These are phyloP conservation scores for Chimonanthus salicifolius DNA, from an alignment of 164 flowering plant genomes.

Conservation along the genomic window DNA sequence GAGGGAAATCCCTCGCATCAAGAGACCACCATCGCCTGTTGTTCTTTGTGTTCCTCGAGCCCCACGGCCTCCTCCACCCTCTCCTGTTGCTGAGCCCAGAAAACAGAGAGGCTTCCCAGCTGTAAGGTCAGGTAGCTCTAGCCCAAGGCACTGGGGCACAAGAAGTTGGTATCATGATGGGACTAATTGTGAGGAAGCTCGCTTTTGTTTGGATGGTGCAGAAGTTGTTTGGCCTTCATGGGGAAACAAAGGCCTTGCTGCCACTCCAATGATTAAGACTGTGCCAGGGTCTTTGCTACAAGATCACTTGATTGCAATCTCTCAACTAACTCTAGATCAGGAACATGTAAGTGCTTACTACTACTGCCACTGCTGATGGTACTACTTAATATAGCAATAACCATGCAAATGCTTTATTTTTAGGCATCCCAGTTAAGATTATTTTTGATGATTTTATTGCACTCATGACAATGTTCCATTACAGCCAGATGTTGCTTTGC, in stretches of 20 bases:
- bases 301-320: slow-evolving; percentile 76
- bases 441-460: slow-evolving; percentile 4
- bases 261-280: slow-evolving; percentile 65
- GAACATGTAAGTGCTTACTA: slow-evolving; percentile 63
- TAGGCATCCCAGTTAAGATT: too few species aligned
- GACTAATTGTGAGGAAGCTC: slow-evolving; percentile 51
- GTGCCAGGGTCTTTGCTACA: slow-evolving; percentile 70
- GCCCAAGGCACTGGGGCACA: slow-evolving; percentile 95
- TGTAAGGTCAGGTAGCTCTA: slow-evolving; percentile 98
- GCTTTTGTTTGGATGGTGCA: slow-evolving; percentile 59
- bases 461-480: slow-evolving; percentile 7
- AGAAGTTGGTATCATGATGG: slow-evolving; percentile 83
- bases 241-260: slow-evolving; percentile 64
- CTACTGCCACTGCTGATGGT: too few species aligned
- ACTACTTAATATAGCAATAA: too few species aligned
- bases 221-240: slow-evolving; percentile 93
- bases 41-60: slow-evolving; percentile 91
- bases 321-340: slow-evolving; percentile 81
- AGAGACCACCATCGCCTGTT: slow-evolving; percentile 94
- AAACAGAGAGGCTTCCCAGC: slow-evolving; percentile 85
- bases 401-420: too few species aligned
- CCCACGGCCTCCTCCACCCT: slow-evolving; percentile 87
- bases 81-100: slow-evolving; percentile 80
- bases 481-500: slow-evolving; percentile 91
- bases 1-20: slow-evolving; percentile 76